Evolutionary conservation across 208 protist genomes (phyloP), one percentile per base, ranked within the genome.

Genomic region (Wallacemonas sp.): DNA sequence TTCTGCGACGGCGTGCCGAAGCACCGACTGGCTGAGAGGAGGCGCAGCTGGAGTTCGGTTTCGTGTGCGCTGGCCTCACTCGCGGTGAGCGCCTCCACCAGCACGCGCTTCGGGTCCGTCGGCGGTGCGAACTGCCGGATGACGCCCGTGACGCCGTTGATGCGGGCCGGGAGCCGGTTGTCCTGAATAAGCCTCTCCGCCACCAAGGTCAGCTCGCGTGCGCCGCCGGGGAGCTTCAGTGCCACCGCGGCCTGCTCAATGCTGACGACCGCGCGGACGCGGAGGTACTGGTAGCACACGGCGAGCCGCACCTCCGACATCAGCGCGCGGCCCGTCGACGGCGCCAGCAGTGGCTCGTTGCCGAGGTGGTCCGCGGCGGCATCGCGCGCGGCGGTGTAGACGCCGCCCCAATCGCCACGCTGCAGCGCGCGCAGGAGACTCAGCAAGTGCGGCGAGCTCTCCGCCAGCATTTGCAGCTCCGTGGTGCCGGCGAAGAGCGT

Each of bases 221-320:
- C 26, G 27, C 39, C 48, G n/a, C 62, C 60, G 5, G 8, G 23
- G 17, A 70, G 64, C 2, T 43, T 26, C 9, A 68, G 49, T 9
- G 14, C 23, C 17, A 2, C 19, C 3, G 49, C 61, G 41, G 33
- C 56, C 14, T 26, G 38, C 6, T 44, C 34, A 6, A 72, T 11
- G 48, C n/a, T 26, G n/a, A 65, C 49, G 4, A 44, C 21, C 17
- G 26, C 17, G 38, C 56, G 58, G n/a, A 43, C 30, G 29, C 21
- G 21, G 41, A 61, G 19, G 67, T 79, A 80, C 39, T 84, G 69
- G 41, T 58, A 84, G 62, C 78, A 81, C 0, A 85, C 9, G 5
- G 71, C 71, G n/a, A 63, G 36, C 23, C 34, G 34, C 41, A 81
- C 75, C 1, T 52, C 24, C 19, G 26, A 16, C 60, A 76, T 62